Evolutionary conservation across 140 eudicot species (phyloP).

Genomic region (Anethum foeniculum): DNA sequence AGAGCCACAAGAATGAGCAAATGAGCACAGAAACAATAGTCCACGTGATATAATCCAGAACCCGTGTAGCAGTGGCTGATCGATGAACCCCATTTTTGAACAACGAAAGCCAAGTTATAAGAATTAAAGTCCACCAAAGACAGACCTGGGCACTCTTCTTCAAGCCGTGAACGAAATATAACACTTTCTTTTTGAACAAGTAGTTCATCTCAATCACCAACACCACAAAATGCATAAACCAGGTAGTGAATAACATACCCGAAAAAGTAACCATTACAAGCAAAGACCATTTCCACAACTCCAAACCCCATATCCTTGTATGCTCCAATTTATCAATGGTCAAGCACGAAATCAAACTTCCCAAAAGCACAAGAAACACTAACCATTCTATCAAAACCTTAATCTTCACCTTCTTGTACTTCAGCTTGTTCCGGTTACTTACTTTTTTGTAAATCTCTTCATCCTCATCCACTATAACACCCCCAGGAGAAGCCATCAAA

Average conservation of each 20-base stretch:
- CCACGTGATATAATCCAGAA: constrained; percentile 17
- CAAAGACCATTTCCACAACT: constrained; percentile 70
- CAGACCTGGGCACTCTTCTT: constrained; percentile 59
- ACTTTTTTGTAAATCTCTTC: constrained; percentile 76
- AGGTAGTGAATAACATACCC: constrained; percentile 61
- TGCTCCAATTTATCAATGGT: constrained; percentile 34
- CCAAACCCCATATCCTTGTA: constrained; percentile 38
- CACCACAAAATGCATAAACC: constrained; percentile 67
- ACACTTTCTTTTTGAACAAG: constrained; percentile 61
- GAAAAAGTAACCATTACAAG: constrained; percentile 58
- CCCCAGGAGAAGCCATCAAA: constrained; percentile 17
- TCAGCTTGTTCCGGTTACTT: constrained; percentile 34
- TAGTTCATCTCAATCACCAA: constrained; percentile 64
- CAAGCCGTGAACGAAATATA: constrained; percentile 68
- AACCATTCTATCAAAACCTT: constrained; percentile 58
- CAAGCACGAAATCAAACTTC: constrained; percentile 46
- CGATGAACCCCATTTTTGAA: constrained; percentile 30
- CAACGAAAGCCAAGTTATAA: constrained; percentile 57
- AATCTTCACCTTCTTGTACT: constrained; percentile 37
- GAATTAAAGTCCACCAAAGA: constrained; percentile 66
- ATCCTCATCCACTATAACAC: constrained; percentile 50
- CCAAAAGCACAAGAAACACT: constrained; percentile 35
- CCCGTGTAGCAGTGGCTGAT: constrained; percentile 18
- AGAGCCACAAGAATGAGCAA: constrained; percentile 20
- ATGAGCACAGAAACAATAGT: constrained; percentile 13